Evolutionary conservation across 768 basidiomycete species (phyloP).

Genomic region (Daedaleopsis nitida): DNA sequence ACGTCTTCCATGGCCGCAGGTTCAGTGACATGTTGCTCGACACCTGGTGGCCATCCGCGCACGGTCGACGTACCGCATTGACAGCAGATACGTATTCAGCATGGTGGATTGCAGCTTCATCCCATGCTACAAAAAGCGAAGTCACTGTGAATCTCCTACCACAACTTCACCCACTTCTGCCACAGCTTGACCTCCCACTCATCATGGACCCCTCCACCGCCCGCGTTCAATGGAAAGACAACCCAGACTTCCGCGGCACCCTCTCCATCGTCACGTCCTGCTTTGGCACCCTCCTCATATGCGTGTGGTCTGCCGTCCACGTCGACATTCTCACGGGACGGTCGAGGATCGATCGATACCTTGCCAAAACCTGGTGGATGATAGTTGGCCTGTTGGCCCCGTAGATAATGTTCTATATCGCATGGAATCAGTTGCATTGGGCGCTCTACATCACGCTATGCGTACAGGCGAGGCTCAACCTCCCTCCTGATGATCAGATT

Average conservation of each 20-base stretch:
- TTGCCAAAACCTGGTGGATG: not conserved
- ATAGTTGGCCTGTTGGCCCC: slow-evolving; percentile 11
- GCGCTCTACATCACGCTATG: not conserved
- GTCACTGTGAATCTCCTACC: too few relatives aligned
- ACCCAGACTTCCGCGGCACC: slow-evolving; percentile 12
- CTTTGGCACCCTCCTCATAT: slow-evolving; percentile 14
- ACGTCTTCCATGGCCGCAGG: too few relatives aligned
- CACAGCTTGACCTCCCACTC: too few relatives aligned
- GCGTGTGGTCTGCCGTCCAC: slow-evolving; percentile 18
- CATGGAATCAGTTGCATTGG: not conserved
- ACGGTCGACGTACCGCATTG: too few relatives aligned
- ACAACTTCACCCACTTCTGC: too few relatives aligned
- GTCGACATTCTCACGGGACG: not conserved
- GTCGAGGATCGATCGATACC: not conserved
- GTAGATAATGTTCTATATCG: slow-evolving; percentile 7
- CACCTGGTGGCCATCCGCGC: too few relatives aligned
- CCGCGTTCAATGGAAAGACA: slow-evolving; percentile 1
- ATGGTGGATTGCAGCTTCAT: too few relatives aligned
- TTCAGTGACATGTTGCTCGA: too few relatives aligned
- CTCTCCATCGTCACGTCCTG: slow-evolving; percentile 16
- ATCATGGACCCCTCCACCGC: not conserved
- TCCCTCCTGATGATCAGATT: not conserved
- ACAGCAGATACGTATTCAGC: too few relatives aligned
- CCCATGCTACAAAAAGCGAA: too few relatives aligned
- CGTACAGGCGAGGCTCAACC: not conserved